Base-by-base conservation (phyloP, 768 basidiomycete genomes). In the Daedaleopsis nitida region DNA sequence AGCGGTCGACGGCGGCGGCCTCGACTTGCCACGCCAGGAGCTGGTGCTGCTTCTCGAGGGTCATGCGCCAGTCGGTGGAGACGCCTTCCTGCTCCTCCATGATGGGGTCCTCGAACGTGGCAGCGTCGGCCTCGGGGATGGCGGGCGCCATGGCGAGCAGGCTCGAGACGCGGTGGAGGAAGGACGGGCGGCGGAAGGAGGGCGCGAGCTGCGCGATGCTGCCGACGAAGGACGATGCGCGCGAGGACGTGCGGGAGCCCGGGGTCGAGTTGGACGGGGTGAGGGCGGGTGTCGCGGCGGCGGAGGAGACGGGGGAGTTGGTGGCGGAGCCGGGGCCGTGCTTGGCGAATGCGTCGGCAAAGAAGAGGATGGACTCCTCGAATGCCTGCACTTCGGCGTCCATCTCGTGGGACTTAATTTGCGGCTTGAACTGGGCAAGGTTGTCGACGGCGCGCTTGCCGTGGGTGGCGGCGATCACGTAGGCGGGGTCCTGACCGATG, bases 381-480 rank as follows among this genome's bases (percentile, higher is more conserved):
- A 89, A 89, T 21, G 76, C 76, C n/a, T 78, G 74, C 3, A 87
- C 85, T 60, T 83, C 85, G 34, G 63, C 72, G 66, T 84, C 83
- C 78, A 87, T 82, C 71, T 86, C 81, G 71, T 85, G 78, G 21
- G 68, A 49, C 64, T 78, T 77, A 66, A 87, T 82, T 35, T 79
- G 70, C 0, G 86, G 86, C 68, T 83, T 85, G 77, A 86, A 85
- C 52, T 80, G 77, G 5, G 80, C 71, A 64, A 90, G 83, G 74
- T 91, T 91, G 76, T 91, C 89, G 68, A 88, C 78, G 12, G 88
- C 89, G 62, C 89, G 86, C 69, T 88, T 86, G 68, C 89, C 89
- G 71, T 91, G 89, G n/a, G 88, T 90, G 42, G 86, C 85, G 11
- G 84, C 85, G 68, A 90, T 88, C 63, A 89, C 86, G 58, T 83